A percentile compares a stretch with the other conserved stretches of the same genome.
These are phyloP conservation scores for Mycena rebaudengoi DNA, from an alignment of 768 basidiomycete species.

Conservation along the genomic window DNA sequence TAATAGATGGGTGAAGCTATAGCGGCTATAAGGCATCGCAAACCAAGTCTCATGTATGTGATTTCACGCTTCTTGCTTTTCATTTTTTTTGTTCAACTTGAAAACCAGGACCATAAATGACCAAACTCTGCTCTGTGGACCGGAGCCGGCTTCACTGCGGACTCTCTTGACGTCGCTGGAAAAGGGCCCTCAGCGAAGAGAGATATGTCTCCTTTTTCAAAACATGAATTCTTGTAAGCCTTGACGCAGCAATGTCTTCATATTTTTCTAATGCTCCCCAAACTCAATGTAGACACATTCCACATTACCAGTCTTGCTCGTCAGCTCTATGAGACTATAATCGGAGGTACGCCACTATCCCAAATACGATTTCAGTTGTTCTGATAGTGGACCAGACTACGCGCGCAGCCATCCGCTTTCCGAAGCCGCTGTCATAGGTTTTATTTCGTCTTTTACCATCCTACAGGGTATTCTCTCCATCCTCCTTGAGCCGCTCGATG, in stretches of 20 bases:
- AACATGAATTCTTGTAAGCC: background rate
- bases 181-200: too few relatives aligned
- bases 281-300: background rate
- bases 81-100: background rate
- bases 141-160: slow-evolving; percentile 10
- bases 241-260: slow-evolving; percentile 11
- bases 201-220: background rate
- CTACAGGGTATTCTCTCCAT: background rate
- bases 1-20: too few relatives aligned
- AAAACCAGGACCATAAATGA: slow-evolving; percentile 5
- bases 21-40: too few relatives aligned
- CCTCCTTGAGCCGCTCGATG: background rate
- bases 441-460: slow-evolving; percentile 1
- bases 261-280: background rate
- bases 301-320: slow-evolving; percentile 11
- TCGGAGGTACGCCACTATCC: slow-evolving; percentile 5
- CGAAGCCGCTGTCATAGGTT: slow-evolving; percentile 1
- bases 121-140: slow-evolving; percentile 11
- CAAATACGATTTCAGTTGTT: background rate
- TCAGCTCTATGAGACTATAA: slow-evolving; percentile 13
- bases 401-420: slow-evolving; percentile 7
- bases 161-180: slow-evolving; percentile 5
- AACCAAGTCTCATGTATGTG: too few relatives aligned
- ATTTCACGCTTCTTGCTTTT: too few relatives aligned
- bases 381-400: background rate